Evolutionary conservation across 805 yeast genomes (phyloP).

Genomic region (Kurtzmaniella fragi): DNA sequence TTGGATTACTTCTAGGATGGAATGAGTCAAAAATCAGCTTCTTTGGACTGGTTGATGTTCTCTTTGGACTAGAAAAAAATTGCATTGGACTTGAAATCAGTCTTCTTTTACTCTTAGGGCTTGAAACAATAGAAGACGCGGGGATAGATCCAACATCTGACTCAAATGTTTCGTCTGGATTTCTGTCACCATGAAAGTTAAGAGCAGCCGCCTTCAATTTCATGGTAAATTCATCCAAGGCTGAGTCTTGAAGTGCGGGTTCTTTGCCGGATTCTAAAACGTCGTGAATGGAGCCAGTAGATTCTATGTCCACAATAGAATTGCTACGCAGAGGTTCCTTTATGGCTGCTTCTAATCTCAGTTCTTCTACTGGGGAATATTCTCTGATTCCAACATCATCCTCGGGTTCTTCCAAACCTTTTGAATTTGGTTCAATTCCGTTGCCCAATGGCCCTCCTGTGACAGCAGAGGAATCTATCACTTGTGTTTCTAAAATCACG

Average conservation of each 20-base stretch:
- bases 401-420: too few relatives aligned
- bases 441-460: too few relatives aligned
- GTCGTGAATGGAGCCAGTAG: conserved; percentile 1
- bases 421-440: too few relatives aligned
- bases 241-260: background rate
- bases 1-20: too few relatives aligned
- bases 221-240: conserved; percentile 4
- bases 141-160: too few relatives aligned
- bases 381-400: background rate
- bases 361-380: background rate
- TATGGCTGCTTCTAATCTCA: background rate
- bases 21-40: too few relatives aligned
- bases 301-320: conserved; percentile 1
- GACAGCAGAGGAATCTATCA: background rate
- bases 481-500: background rate
- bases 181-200: background rate
- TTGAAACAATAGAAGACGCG: too few relatives aligned
- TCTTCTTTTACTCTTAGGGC: too few relatives aligned
- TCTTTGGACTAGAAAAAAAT: too few relatives aligned
- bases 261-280: background rate
- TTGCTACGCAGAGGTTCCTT: conserved; percentile 4
- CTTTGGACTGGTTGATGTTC: too few relatives aligned
- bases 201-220: conserved; percentile 2
- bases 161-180: conserved; percentile 2
- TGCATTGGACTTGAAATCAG: too few relatives aligned